Evolutionary conservation across 2,329 filamentous ascomycete species (phyloP), one percentile per base, ranked within the genome.

Genomic region (Chrysoporthe cubensis): DNA sequence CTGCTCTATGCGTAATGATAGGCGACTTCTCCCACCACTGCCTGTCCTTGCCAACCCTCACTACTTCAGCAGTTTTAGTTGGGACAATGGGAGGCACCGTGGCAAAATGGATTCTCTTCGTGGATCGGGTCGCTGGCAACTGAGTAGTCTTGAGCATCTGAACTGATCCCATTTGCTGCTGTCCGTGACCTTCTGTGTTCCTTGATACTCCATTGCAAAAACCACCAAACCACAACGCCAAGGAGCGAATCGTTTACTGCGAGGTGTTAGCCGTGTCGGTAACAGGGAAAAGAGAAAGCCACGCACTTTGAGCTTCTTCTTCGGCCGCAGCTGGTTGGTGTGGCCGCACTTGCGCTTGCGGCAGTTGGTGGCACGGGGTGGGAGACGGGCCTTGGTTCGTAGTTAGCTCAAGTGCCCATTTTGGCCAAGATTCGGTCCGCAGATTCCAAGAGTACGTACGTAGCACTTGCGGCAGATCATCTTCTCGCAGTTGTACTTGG

Each of bases 391-490:
- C 86, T 88, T 69, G 59, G 68, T 32, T 3, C 44, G 65, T 46
- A 44, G 67, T 77, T 73, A 77, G 72, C 72, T 64, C 54, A 46
- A 67, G 43, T 42, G 9, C 14, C 7, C 43, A 14, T 32, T 11
- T 37, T 21, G 21, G 40, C 18, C 57, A 13, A 44, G 40, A n/a
- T 16, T 26, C 26, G 26, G 26, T 26, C 26, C 11, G 11, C 6
- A 26, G n/a, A 13, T 14, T 46, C 8, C 9, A 9, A 56, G 62
- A 69, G 59, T 68, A 90, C 91, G 78, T 90, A 96, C 93, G 86
- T 98, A 98, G 92, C 96, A 99, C 92, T 99, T 98, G 89, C 96
- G 95, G 93, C 96, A 98, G 86, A 98, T 97, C 91, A 95, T 95
- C 91, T 97, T 97, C 77, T 98, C 96, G 92, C 95, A 98, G 91